Evolutionary conservation across 23 red algal species (phyloP).

Genomic region (Cyanidioschyzon merolae): DNA sequence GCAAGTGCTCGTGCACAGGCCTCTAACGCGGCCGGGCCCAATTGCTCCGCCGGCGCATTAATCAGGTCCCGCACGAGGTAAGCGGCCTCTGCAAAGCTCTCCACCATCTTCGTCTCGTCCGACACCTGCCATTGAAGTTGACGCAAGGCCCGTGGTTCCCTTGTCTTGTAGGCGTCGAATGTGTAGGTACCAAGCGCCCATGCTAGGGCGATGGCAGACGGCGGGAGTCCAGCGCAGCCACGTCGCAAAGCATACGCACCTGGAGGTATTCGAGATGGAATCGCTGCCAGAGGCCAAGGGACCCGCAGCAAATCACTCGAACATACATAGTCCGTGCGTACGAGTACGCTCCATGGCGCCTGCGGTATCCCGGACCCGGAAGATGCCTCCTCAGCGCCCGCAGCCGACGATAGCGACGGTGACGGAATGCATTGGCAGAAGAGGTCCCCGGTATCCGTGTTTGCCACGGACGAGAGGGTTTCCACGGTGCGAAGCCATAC

Average conservation of each 20-base stretch:
- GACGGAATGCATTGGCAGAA: not conserved
- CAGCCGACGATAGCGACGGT: not conserved
- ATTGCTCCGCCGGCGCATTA: slow-evolving; percentile 62
- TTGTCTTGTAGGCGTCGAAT: slow-evolving; percentile 28
- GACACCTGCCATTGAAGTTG: not conserved
- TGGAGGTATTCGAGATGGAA: not conserved
- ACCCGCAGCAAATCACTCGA: not conserved
- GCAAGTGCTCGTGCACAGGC: slow-evolving; percentile 43
- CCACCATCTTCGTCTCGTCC: slow-evolving; percentile 23
- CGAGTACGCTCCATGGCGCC: not conserved
- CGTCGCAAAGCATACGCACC: not conserved
- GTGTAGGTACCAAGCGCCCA: slow-evolving; percentile 37
- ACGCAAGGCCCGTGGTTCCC: not conserved
- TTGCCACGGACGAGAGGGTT: not conserved
- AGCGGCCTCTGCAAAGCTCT: slow-evolving; percentile 35
- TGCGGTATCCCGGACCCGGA: not conserved
- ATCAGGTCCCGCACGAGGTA: slow-evolving; percentile 89
- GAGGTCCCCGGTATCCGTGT: not conserved
- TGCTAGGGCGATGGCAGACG: slow-evolving; percentile 26
- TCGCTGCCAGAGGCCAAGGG: not conserved
- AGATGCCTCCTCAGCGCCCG: not conserved
- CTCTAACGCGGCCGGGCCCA: slow-evolving; percentile 73
- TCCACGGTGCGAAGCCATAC: not conserved
- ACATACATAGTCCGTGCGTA: not conserved
- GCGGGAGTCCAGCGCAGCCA: not conserved